These are phyloP conservation scores for Brassica cretica DNA, from an alignment of 345 rosid species.

Conservation along the genomic window DNA sequence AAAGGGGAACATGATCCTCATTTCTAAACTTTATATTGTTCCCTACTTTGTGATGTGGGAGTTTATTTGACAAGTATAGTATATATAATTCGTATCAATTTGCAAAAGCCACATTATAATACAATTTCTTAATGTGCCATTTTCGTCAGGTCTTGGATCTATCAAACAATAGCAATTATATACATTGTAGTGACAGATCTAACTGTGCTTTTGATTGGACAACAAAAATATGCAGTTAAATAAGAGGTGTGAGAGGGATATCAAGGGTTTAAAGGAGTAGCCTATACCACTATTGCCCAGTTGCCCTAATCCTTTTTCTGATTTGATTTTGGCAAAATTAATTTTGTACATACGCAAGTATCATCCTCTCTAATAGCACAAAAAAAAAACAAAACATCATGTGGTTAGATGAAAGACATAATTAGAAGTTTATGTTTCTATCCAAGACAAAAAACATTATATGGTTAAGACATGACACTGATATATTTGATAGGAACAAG, in stretches of 20 bases:
- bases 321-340: background rate
- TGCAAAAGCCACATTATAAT: slow-evolving; percentile 20
- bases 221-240: slow-evolving; percentile 23
- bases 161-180: slow-evolving; percentile 7
- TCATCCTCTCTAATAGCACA: slow-evolving; percentile 20
- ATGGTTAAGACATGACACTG: background rate
- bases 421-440: slow-evolving; percentile 28
- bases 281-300: slow-evolving; percentile 23
- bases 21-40: background rate
- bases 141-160: slow-evolving; percentile 14
- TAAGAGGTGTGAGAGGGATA: slow-evolving; percentile 19
- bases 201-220: slow-evolving; percentile 11
- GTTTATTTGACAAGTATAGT: background rate
- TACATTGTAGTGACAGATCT: background rate
- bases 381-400: slow-evolving; percentile 13
- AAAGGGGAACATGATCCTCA: background rate
- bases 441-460: background rate
- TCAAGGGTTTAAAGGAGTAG: slow-evolving; percentile 26
- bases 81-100: background rate
- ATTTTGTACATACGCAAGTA: slow-evolving; percentile 9
- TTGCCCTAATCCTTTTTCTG: slow-evolving; percentile 16
- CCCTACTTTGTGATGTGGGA: background rate
- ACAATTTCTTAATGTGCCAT: slow-evolving; percentile 5
- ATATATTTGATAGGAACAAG: background rate
- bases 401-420: slow-evolving; percentile 26